phyloP scores from a whole-genome alignment of 495 filamentous ascomycete species.

The Podospora pseudoanserina region DNA sequence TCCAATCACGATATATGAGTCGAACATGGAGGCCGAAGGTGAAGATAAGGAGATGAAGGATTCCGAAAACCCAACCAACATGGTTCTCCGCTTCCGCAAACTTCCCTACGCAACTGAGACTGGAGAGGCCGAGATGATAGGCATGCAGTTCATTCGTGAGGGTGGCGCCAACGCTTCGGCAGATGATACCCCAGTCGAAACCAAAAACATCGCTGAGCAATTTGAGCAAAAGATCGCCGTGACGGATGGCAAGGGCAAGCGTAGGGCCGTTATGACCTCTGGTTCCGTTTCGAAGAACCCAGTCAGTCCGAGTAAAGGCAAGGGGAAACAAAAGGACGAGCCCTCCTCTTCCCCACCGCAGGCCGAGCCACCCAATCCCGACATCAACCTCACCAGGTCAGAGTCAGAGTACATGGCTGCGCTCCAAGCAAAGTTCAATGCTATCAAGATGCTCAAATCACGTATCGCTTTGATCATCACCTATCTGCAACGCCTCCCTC shows the following conservation, averaged over 20 bases:
- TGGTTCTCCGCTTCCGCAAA: conserved; percentile 73
- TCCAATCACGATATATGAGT: conserved; percentile 87
- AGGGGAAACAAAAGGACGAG: conserved; percentile 35
- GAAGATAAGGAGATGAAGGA: conserved; percentile 74
- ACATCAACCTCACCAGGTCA: conserved; percentile 59
- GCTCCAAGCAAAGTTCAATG: conserved; percentile 84
- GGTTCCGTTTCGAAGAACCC: conserved; percentile 16
- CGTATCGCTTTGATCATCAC: conserved; percentile 76
- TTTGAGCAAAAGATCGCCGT: conserved; percentile 37
- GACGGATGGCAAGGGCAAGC: conserved; percentile 47
- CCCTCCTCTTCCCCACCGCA: conserved; percentile 31
- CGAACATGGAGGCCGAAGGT: conserved; percentile 63
- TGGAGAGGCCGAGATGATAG: conserved; percentile 95
- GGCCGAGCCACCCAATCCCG: conserved; percentile 24
- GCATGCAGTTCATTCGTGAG: conserved; percentile 83
- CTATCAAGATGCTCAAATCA: conserved; percentile 83
- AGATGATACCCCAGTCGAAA: conserved; percentile 28
- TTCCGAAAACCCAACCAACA: conserved; percentile 48
- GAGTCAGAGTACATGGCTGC: conserved; percentile 69
- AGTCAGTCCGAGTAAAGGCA: conserved; percentile 21
- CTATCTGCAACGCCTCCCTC: conserved; percentile 73
- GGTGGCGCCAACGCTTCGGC: conserved; percentile 75
- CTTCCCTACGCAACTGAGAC: conserved; percentile 86
- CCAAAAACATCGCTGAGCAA: conserved; percentile 29
- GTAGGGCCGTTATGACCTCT: conserved; percentile 33